Evolutionary conservation across 305 asterid genomes (phyloP).

Genomic region (Fraxinus sp.): DNA sequence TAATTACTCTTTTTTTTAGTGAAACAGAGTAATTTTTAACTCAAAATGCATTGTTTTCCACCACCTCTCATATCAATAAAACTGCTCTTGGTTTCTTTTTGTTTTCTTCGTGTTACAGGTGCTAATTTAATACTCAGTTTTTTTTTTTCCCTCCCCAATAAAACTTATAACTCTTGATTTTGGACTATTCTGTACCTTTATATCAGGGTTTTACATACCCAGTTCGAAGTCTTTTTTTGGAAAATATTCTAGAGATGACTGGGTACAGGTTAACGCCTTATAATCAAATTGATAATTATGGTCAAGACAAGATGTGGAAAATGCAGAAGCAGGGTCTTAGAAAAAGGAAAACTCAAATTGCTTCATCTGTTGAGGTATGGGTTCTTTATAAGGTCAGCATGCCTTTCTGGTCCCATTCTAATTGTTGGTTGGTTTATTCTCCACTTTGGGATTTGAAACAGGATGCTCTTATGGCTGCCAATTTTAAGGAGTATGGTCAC

Average conservation of each 20-base stretch:
- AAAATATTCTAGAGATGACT: conserved; percentile 74
- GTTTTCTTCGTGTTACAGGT: conserved; percentile 12
- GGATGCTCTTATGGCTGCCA: conserved; percentile 76
- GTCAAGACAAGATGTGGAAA: conserved; percentile 92
- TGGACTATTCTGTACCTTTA: conserved; percentile 11
- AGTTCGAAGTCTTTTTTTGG: conserved; percentile 75
- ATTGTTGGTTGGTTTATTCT: conserved; percentile 5
- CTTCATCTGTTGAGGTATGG: conserved; percentile 86
- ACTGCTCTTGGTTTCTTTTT: conserved; percentile 7
- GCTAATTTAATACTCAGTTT: background rate
- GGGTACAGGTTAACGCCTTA: conserved; percentile 68
- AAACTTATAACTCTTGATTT: conserved; percentile 11
- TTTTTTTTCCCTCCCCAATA: background rate
- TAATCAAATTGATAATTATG: conserved; percentile 93
- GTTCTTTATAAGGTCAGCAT: conserved; percentile 12
- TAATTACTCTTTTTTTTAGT: background rate
- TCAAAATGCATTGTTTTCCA: background rate
- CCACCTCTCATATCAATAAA: background rate
- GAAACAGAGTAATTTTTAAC: background rate
- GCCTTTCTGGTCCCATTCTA: conserved; percentile 14
- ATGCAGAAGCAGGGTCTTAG: conserved; percentile 77
- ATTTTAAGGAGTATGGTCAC: conserved; percentile 57
- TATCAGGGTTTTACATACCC: conserved; percentile 89
- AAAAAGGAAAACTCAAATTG: conserved; percentile 84
- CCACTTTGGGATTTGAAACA: conserved; percentile 38